phyloP scores from a whole-genome alignment of 495 filamentous ascomycete genomes.

The Staphylotrichum tortipilum region DNA sequence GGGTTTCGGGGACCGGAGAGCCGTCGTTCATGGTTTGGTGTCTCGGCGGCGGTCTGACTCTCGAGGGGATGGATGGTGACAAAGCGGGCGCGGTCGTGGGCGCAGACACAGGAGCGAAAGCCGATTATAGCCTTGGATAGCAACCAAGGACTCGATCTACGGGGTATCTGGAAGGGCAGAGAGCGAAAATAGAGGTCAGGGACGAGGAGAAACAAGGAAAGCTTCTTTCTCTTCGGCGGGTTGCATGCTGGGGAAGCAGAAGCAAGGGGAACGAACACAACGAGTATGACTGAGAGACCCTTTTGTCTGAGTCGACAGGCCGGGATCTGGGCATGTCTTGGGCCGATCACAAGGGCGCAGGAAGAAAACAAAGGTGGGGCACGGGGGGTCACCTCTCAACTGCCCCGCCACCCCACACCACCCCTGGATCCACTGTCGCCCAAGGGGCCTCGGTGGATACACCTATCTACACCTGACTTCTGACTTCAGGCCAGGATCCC shows the following conservation, averaged over 20 bases:
- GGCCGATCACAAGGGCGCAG: too few species aligned
- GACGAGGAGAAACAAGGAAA: neutral
- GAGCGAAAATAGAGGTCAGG: neutral
- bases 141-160: conserved; percentile 3
- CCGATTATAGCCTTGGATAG: conserved; percentile 6
- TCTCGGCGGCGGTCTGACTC: neutral
- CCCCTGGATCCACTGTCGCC: too few species aligned
- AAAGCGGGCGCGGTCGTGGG: neutral
- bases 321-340: too few species aligned
- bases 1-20: conserved; percentile 67
- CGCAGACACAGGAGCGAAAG: neutral
- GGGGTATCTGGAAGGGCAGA: neutral
- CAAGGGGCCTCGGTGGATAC: too few species aligned
- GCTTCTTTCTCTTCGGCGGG: neutral
- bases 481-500: neutral
- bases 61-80: neutral
- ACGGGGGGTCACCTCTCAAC: too few species aligned
- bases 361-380: too few species aligned
- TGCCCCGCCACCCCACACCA: too few species aligned
- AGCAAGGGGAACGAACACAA: neutral
- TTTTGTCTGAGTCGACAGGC: neutral
- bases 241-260: neutral
- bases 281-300: neutral
- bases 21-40: conserved; percentile 31
- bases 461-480: too few species aligned